phyloP scores from a whole-genome alignment of 768 basidiomycete species.

The Crucibulum laeve region DNA sequence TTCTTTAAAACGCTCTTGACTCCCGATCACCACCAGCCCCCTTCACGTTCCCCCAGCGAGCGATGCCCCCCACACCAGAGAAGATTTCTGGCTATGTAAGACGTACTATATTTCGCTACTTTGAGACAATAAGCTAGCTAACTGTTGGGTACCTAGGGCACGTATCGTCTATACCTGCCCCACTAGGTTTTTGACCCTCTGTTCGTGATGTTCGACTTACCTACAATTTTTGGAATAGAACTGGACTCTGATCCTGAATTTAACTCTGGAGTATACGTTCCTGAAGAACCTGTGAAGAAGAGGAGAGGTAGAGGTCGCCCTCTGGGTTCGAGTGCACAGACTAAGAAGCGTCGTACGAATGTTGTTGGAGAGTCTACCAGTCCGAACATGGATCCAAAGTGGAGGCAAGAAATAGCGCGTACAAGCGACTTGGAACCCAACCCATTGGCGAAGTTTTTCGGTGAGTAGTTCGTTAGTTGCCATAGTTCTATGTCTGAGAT shows the following conservation, averaged over 20 bases:
- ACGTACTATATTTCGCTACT: constrained; percentile 13
- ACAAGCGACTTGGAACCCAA: constrained; percentile 22
- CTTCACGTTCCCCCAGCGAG: background rate
- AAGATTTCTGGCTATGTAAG: constrained; percentile 11
- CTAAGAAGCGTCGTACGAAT: background rate
- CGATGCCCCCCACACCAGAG: background rate
- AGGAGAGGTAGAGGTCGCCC: constrained; percentile 8
- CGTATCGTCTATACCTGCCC: constrained; percentile 26
- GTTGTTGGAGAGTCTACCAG: background rate
- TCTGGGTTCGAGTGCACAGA: background rate
- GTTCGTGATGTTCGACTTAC: background rate
- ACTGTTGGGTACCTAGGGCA: constrained; percentile 19
- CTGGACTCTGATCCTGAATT: constrained; percentile 49
- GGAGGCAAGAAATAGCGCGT: background rate
- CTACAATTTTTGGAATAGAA: constrained; percentile 19
- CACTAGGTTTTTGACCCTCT: constrained; percentile 23
- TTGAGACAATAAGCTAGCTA: background rate
- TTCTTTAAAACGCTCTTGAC: background rate
- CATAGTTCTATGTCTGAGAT: background rate
- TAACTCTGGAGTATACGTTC: constrained; percentile 32
- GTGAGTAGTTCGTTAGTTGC: constrained; percentile 20
- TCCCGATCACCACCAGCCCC: background rate
- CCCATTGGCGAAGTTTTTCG: constrained; percentile 46
- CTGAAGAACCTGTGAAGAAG: constrained; percentile 24
- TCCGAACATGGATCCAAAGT: background rate